A percentile compares a stretch with the other conserved stretches of the same genome.
Evolutionary conservation across 1,284 basidiomycete genomes (phyloP).

Genomic region (Apiotrichum domesticum): DNA sequence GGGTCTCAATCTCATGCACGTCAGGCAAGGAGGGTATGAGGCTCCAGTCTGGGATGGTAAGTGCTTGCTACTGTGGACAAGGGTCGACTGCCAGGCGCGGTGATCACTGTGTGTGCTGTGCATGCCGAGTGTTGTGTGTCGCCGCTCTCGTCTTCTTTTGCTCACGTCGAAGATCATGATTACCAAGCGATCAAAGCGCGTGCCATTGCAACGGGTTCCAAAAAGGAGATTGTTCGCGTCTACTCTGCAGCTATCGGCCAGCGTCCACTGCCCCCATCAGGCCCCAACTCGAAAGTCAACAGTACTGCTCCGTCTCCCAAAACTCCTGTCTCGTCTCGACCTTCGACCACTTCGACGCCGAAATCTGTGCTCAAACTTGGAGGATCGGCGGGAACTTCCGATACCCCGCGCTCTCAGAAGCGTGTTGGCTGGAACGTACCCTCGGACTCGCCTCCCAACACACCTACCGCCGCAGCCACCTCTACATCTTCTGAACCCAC

Average conservation of each 20-base stretch:
- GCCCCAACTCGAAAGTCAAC: too few species aligned
- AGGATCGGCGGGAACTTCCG: background rate
- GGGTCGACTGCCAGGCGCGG: too few species aligned
- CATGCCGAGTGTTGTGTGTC: too few species aligned
- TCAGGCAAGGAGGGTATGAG: conserved; percentile 25
- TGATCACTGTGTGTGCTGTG: too few species aligned
- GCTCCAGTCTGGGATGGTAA: conserved; percentile 31
- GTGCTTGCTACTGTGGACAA: conserved; percentile 1
- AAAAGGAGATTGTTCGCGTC: conserved; percentile 12
- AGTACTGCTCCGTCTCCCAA: too few species aligned
- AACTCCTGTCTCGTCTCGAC: too few species aligned
- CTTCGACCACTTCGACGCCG: conserved; percentile 1
- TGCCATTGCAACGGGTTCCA: conserved; percentile 17
- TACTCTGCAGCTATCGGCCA: conserved; percentile 13
- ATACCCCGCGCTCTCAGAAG: conserved; percentile 9
- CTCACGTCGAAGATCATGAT: conserved; percentile 25
- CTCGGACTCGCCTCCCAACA: conserved; percentile 3
- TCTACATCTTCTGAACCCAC: background rate
- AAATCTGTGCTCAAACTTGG: conserved; percentile 4
- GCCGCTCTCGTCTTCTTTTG: too few species aligned
- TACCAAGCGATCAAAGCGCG: conserved; percentile 24
- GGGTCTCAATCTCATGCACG: conserved; percentile 21
- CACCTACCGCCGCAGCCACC: conserved; percentile 1
- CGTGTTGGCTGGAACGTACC: conserved; percentile 10
- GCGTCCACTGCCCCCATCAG: background rate